Evolutionary conservation across 2,329 filamentous ascomycete species (phyloP).

Genomic region (Colletotrichum chlorophyti): DNA sequence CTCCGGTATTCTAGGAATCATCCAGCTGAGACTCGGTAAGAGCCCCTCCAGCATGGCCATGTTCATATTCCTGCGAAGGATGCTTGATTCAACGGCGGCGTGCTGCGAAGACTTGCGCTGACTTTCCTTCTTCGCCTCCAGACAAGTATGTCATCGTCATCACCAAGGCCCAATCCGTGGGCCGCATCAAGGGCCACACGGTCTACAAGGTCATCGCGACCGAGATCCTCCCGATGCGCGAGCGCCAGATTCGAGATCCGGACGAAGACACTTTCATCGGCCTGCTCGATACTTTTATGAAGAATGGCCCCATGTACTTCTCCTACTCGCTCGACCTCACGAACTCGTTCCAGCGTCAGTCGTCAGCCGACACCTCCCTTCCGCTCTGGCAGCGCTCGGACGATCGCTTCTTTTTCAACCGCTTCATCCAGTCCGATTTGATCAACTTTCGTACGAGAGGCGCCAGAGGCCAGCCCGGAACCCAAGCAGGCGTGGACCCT

Average conservation of each 20-base stretch:
- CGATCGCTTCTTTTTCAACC: slow-evolving; percentile 99
- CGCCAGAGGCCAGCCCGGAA: slow-evolving; percentile 67
- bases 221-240: slow-evolving; percentile 92
- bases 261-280: slow-evolving; percentile 93
- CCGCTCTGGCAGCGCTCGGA: slow-evolving; percentile 93
- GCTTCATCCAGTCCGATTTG: slow-evolving; percentile 87
- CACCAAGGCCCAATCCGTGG: slow-evolving; percentile 90
- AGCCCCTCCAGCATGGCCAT: slow-evolving; percentile 26
- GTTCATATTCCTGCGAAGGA: too few species aligned
- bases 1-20: slow-evolving; percentile 90
- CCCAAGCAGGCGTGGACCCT: slow-evolving; percentile 81
- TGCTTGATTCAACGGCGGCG: too few species aligned
- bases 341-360: slow-evolving; percentile 94
- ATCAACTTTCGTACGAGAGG: slow-evolving; percentile 82
- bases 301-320: slow-evolving; percentile 92
- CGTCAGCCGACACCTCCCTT: slow-evolving; percentile 71
- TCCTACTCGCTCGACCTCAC: slow-evolving; percentile 97
- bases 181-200: slow-evolving; percentile 92
- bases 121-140: slow-evolving; percentile 34
- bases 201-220: slow-evolving; percentile 92
- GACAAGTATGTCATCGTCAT: slow-evolving; percentile 98
- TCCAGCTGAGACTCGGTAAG: slow-evolving; percentile 89
- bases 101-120: slow-evolving; percentile 8
- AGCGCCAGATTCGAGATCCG: slow-evolving; percentile 86
- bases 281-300: slow-evolving; percentile 82